These are phyloP conservation scores for Orychophragmus violaceus DNA, from an alignment of 345 rosid species.

Conservation along the genomic window DNA sequence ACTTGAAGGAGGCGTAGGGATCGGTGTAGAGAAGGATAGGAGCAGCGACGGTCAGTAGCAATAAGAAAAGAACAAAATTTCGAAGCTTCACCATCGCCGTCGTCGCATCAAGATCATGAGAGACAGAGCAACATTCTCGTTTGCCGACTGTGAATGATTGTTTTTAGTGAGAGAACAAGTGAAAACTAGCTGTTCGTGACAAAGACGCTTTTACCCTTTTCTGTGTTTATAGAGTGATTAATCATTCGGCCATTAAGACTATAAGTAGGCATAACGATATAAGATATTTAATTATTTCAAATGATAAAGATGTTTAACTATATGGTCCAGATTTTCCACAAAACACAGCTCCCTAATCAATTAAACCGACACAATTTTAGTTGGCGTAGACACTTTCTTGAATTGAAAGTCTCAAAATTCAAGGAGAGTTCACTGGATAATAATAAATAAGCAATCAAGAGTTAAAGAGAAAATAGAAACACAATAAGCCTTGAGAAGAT, in stretches of 20 bases:
- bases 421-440: neutral
- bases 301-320: neutral
- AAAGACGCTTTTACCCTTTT: constrained; percentile 18
- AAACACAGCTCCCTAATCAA: neutral
- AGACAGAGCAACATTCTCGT: neutral
- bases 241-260: neutral
- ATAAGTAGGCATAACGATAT: neutral
- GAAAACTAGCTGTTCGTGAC: neutral
- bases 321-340: neutral
- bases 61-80: constrained; percentile 59
- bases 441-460: neutral
- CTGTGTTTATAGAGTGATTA: too few species aligned
- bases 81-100: constrained; percentile 49
- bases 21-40: constrained; percentile 74
- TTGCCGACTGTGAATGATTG: neutral
- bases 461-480: neutral
- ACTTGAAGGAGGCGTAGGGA: constrained; percentile 38
- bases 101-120: constrained; percentile 3
- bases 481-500: neutral
- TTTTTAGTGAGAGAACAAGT: neutral
- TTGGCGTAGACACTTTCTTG: neutral
- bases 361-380: neutral
- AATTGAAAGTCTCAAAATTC: neutral
- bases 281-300: neutral
- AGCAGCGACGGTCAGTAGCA: constrained; percentile 62